phyloP scores from a whole-genome alignment of 306 rosid species.

The Delonix regia region DNA sequence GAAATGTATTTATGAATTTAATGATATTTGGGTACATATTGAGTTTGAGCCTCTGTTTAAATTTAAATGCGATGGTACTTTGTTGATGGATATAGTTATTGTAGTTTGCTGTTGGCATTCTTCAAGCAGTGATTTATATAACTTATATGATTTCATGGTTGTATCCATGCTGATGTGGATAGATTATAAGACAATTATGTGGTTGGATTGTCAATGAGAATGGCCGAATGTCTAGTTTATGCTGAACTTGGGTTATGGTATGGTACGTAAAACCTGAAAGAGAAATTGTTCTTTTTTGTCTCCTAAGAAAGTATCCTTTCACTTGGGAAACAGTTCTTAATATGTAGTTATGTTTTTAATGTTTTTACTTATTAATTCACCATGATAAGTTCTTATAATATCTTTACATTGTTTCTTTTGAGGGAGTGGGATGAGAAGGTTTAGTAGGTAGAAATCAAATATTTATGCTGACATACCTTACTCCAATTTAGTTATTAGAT shows the following conservation, averaged over 20 bases:
- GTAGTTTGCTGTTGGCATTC: constrained; percentile 6
- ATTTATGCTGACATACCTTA: background rate
- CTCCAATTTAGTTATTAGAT: background rate
- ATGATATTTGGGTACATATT: background rate
- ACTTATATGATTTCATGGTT: constrained; percentile 19
- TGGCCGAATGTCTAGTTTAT: constrained; percentile 12
- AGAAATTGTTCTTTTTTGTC: constrained; percentile 4
- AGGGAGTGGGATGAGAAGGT: background rate
- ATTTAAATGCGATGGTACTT: background rate
- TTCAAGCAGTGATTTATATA: background rate
- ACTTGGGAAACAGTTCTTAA: constrained; percentile 19
- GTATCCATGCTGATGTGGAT: background rate
- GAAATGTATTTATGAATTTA: background rate
- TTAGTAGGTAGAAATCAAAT: background rate
- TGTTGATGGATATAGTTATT: background rate
- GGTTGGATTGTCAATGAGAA: constrained; percentile 21
- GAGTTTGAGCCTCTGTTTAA: constrained; percentile 2
- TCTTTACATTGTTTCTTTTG: background rate
- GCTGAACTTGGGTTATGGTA: constrained; percentile 17
- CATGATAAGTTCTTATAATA: background rate
- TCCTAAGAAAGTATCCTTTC: background rate
- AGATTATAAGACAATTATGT: background rate
- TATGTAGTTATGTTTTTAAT: background rate
- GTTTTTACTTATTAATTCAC: background rate
- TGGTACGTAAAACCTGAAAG: background rate